Evolutionary conservation across 331 rosid genomes (phyloP).

Genomic region (Cydonia oblonga): DNA sequence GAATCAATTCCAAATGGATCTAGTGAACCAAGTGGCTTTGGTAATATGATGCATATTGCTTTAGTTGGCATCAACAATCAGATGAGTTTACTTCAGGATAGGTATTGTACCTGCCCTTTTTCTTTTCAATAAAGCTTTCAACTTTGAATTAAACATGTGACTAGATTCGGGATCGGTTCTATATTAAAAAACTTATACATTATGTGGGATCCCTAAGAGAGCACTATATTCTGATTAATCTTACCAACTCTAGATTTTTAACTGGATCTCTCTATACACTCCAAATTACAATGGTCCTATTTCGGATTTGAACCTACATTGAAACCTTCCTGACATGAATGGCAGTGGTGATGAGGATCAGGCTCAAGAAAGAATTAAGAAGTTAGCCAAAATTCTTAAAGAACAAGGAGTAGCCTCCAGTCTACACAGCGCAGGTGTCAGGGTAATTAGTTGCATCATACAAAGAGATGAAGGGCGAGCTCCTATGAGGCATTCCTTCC

Average conservation of each 20-base stretch:
- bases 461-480: conserved; percentile 99
- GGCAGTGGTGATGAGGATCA: conserved; percentile 98
- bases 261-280: neutral
- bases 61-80: conserved; percentile 90
- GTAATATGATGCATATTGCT: conserved; percentile 98
- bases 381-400: conserved; percentile 88
- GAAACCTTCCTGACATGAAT: conserved; percentile 27
- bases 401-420: conserved; percentile 75
- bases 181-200: neutral
- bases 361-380: conserved; percentile 92
- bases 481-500: conserved; percentile 99
- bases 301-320: neutral
- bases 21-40: conserved; percentile 38
- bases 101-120: conserved; percentile 36
- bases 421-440: conserved; percentile 68
- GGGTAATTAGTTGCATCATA: conserved; percentile 88
- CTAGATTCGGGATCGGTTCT: neutral
- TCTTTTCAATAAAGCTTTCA: neutral
- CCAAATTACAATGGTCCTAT: neutral
- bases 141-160: neutral
- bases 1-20: conserved; percentile 44
- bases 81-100: conserved; percentile 98
- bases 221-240: neutral
- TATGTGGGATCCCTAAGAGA: neutral
- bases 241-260: neutral